phyloP scores from a whole-genome alignment of 768 basidiomycete species.

The Flagelloscypha sp. region DNA sequence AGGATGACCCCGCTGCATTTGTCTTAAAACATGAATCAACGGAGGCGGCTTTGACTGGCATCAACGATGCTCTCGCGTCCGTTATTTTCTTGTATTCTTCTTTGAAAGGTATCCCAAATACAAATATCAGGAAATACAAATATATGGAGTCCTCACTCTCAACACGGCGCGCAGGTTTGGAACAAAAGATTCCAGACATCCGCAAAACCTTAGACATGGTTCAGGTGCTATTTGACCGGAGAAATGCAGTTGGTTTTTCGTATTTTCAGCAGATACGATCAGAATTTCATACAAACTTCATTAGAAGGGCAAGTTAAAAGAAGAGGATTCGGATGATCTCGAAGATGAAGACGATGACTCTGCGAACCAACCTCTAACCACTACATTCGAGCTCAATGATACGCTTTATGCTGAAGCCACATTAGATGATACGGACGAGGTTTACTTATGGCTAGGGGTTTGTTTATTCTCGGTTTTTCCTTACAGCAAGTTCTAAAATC shows the following conservation, averaged over 20 bases:
- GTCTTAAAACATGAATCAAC: conserved; percentile 73
- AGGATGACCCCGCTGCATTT: conserved; percentile 86
- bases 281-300: conserved; percentile 3
- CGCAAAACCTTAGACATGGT: conserved; percentile 89
- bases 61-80: conserved; percentile 93
- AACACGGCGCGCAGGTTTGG: conserved; percentile 68
- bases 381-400: conserved; percentile 93
- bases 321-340: conserved; percentile 38
- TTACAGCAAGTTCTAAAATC: background rate
- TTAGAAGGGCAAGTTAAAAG: conserved; percentile 33
- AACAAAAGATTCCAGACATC: conserved; percentile 96
- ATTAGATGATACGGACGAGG: conserved; percentile 78
- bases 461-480: conserved; percentile 17
- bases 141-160: conserved; percentile 91
- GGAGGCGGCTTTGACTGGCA: conserved; percentile 67
- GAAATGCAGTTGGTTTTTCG: conserved; percentile 33
- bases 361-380: conserved; percentile 49
- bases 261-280: background rate
- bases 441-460: conserved; percentile 95
- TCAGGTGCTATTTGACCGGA: conserved; percentile 65
- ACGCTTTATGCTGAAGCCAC: conserved; percentile 91
- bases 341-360: conserved; percentile 33
- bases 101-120: conserved; percentile 20
- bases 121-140: conserved; percentile 78
- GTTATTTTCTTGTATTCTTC: conserved; percentile 22